phyloP scores from a whole-genome alignment of 805 yeast species.

The Ogataea pignaliae region DNA sequence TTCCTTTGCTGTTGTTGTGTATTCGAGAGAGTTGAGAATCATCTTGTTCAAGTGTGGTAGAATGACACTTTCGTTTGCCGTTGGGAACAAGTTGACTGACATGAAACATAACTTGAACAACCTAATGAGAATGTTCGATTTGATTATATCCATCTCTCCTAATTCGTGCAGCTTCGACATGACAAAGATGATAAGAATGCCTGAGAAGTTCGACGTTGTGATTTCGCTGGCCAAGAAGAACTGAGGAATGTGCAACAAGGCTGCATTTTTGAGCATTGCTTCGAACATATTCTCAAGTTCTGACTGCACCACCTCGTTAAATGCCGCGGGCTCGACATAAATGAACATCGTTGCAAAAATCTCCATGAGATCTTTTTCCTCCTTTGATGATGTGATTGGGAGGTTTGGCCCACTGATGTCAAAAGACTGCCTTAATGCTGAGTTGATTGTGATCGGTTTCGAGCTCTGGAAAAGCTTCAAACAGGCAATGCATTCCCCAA shows the following conservation, averaged over 20 bases:
- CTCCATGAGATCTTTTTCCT: conserved; percentile 94
- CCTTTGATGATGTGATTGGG: conserved; percentile 85
- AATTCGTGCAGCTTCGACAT: conserved; percentile 68
- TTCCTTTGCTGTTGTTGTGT: conserved; percentile 81
- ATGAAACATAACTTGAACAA: conserved; percentile 89
- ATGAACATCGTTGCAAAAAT: conserved; percentile 89
- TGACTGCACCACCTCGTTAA: conserved; percentile 82
- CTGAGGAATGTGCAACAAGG: conserved; percentile 86
- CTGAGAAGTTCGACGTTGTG: conserved; percentile 90
- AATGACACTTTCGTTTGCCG: conserved; percentile 79
- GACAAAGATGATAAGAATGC: conserved; percentile 73
- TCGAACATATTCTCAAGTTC: conserved; percentile 77
- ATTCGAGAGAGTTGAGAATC: conserved; percentile 72
- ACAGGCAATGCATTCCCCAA: conserved; percentile 81
- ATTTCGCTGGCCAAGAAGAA: conserved; percentile 89
- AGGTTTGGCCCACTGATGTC: conserved; percentile 76
- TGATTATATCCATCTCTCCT: conserved; percentile 74
- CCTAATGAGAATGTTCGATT: conserved; percentile 76
- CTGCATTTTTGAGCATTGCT: conserved; percentile 76
- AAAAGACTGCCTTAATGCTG: conserved; percentile 37
- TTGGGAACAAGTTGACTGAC: conserved; percentile 91
- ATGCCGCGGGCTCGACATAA: conserved; percentile 92
- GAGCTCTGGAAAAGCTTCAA: conserved; percentile 65
- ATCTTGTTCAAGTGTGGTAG: conserved; percentile 83
- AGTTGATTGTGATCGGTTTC: conserved; percentile 39